These are phyloP conservation scores for Rhizopus sp. DNA, from an alignment of 371 early-diverging fungal genomes.

Conservation along the genomic window DNA sequence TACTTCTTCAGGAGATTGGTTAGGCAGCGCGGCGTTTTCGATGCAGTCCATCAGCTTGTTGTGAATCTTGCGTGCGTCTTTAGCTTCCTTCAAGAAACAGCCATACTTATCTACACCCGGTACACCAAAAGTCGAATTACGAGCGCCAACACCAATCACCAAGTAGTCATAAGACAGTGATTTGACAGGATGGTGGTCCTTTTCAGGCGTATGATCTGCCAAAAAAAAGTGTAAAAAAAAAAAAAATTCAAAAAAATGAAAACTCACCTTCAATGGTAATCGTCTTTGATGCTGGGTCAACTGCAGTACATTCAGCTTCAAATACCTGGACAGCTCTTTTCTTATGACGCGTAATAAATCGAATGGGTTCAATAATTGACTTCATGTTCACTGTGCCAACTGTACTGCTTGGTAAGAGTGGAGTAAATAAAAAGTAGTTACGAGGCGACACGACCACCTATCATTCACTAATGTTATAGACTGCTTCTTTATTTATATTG, in stretches of 20 bases:
- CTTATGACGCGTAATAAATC: constrained; percentile 87
- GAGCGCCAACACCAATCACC: constrained; percentile 88
- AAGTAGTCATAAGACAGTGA: constrained; percentile 85
- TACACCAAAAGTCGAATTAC: constrained; percentile 89
- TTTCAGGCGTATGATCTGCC: constrained; percentile 73
- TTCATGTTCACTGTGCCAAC: constrained; percentile 87
- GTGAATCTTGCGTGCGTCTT: constrained; percentile 91
- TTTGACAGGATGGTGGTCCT: constrained; percentile 58
- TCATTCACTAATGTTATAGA: neutral
- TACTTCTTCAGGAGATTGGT: constrained; percentile 75
- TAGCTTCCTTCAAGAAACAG: constrained; percentile 85
- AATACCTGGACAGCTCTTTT: constrained; percentile 78
- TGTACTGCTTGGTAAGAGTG: constrained; percentile 83
- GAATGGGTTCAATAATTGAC: constrained; percentile 83
- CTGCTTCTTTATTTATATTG: neutral
- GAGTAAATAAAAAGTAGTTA: constrained; percentile 95
- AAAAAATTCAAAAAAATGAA: constrained; percentile 8
- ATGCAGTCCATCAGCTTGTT: constrained; percentile 85
- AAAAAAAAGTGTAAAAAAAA: constrained; percentile 2
- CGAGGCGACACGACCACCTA: constrained; percentile 80
- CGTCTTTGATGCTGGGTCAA: constrained; percentile 76
- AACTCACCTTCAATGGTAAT: constrained; percentile 64
- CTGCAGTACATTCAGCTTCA: constrained; percentile 85
- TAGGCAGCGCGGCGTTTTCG: constrained; percentile 87
- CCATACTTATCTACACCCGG: constrained; percentile 84